These are phyloP conservation scores for Lyophyllum atratum DNA, from an alignment of 768 basidiomycete species.

Conservation along the genomic window DNA sequence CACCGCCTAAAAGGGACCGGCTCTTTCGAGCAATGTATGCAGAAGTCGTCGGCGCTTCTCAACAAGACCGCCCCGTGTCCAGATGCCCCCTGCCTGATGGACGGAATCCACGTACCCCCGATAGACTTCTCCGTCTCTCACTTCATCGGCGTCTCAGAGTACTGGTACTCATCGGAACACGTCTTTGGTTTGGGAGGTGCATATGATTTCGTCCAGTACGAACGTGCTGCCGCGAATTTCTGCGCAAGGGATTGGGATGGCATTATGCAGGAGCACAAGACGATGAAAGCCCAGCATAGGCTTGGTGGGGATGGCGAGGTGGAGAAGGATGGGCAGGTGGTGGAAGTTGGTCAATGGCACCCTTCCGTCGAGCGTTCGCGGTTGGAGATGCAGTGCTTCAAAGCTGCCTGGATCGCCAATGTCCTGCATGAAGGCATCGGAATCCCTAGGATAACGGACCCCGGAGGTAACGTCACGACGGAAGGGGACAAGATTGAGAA, in stretches of 20 bases:
- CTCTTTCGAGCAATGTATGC: conserved; percentile 84
- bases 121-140: conserved; percentile 93
- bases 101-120: conserved; percentile 89
- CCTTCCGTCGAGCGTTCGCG: conserved; percentile 79
- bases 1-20: conserved; percentile 84
- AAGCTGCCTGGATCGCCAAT: conserved; percentile 97
- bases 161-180: conserved; percentile 99
- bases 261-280: conserved; percentile 70
- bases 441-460: conserved; percentile 87
- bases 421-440: conserved; percentile 96
- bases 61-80: conserved; percentile 85
- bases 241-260: conserved; percentile 79
- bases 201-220: conserved; percentile 96
- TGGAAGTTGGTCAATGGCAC: conserved; percentile 71
- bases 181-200: conserved; percentile 93
- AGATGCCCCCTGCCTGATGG: conserved; percentile 87
- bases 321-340: conserved; percentile 55
- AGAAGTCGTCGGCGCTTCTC: conserved; percentile 70
- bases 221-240: conserved; percentile 86
- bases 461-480: conserved; percentile 75
- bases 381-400: conserved; percentile 98
- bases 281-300: conserved; percentile 43
- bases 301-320: conserved; percentile 71
- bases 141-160: conserved; percentile 97
- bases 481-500: conserved; percentile 68